Base-by-base conservation (phyloP, 176 grass and related monocot genomes). In the Ensete ventricosum region DNA sequence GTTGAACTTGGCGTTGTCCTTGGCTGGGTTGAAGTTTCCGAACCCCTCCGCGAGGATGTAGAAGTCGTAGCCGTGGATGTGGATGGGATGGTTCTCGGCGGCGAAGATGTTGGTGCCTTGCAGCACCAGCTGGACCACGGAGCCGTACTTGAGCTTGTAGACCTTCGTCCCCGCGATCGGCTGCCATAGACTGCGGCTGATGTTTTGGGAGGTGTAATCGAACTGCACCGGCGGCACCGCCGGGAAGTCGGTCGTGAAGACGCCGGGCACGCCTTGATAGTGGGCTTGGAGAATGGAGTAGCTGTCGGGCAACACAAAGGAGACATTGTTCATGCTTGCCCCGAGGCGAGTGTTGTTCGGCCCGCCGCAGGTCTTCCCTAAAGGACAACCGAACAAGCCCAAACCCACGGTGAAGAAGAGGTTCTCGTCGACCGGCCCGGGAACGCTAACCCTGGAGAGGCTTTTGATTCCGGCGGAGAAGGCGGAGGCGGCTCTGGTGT, bases 11-110 rank as follows among this genome's bases (percentile, higher is more conserved):
- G 70, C 25, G 1, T 75, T 84, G 69, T 95, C 88, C 64, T 77
- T 90, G 43, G 75, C 71, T 2, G 81, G 64, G 78, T 91, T 60
- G 62, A 85, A 95, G 82, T 95, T 95, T 50, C 88, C 88, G 66
- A 91, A 95, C 12, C 91, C 91, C 78, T 81, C 58, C 0, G 81
- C 88, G 14, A 95, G 85, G 53, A 95, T 78, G 83, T 84, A 84
- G 49, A 95, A 88, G 24, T 95, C 84, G 76, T 95, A 91, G 34
- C 91, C 91, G 20, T 95, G 88, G 67, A 95, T 50, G 81, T 95
- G 88, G 64, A 91, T 95, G 2, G 91, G 91, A 14, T 95, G 91
- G 74, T 91, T 89, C 81, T 95, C 91, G 1, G 67, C 76, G 16
- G 83, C n/a, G 52, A 95, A 71, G 48, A 96, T 86, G 85, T 83